Evolutionary conservation across 2,329 filamentous ascomycete species (phyloP).

Genomic region (Cyclaneusma minus): DNA sequence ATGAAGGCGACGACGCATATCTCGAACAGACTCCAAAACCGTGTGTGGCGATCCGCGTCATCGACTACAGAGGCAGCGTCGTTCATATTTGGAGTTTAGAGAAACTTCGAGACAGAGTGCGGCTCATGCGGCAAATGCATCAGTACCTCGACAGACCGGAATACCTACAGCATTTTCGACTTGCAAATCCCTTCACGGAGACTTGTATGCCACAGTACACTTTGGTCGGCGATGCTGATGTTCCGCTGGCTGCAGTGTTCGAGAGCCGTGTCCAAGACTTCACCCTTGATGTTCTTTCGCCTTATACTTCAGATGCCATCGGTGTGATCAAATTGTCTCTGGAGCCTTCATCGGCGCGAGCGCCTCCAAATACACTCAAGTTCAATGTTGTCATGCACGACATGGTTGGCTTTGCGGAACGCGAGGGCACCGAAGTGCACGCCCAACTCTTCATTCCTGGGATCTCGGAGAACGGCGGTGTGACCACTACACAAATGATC

Average conservation of each 20-base stretch:
- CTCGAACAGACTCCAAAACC: slow-evolving; percentile 75
- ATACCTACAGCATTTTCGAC: slow-evolving; percentile 80
- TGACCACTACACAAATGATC: slow-evolving; percentile 91
- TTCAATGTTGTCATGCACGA: slow-evolving; percentile 99
- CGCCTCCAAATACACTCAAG: slow-evolving; percentile 81
- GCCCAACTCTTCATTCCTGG: slow-evolving; percentile 93
- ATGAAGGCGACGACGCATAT: slow-evolving; percentile 68
- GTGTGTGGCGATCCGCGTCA: slow-evolving; percentile 76
- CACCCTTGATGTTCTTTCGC: slow-evolving; percentile 75
- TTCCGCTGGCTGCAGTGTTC: slow-evolving; percentile 84
- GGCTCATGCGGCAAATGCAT: slow-evolving; percentile 90
- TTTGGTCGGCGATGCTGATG: slow-evolving; percentile 80
- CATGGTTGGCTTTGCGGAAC: slow-evolving; percentile 83
- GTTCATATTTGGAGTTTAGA: slow-evolving; percentile 90
- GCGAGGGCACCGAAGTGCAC: slow-evolving; percentile 90
- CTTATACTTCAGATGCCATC: slow-evolving; percentile 79
- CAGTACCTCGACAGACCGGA: slow-evolving; percentile 94
- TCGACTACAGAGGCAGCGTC: slow-evolving; percentile 77
- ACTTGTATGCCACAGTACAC: slow-evolving; percentile 85
- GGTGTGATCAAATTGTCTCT: slow-evolving; percentile 83
- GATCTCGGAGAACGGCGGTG: slow-evolving; percentile 75
- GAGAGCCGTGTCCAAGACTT: slow-evolving; percentile 93
- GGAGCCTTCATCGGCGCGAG: slow-evolving; percentile 85
- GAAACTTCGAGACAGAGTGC: slow-evolving; percentile 75
- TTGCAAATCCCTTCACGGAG: slow-evolving; percentile 89